A percentile compares a stretch with the other conserved stretches of the same genome.
Conservation (phyloP, 352 stramenopile species). For the Phytopythium litorale region DNA sequence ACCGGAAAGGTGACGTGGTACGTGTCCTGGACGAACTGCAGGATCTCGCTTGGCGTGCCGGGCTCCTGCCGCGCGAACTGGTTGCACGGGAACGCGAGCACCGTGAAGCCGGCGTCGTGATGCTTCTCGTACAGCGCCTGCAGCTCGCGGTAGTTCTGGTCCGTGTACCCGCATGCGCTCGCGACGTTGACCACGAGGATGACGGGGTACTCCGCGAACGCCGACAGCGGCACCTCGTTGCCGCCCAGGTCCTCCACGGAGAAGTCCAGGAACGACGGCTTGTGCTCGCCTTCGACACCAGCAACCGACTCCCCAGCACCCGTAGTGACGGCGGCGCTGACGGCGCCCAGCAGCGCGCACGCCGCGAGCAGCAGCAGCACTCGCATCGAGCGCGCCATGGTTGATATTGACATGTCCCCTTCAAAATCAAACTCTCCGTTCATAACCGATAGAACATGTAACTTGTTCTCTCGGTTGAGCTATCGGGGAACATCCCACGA, state of each 20-base stretch:
- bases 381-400: too few species aligned
- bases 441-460: too few species aligned
- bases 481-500: too few species aligned
- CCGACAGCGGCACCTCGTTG: slow-evolving; percentile 35
- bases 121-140: slow-evolving; percentile 75
- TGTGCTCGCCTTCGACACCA: neutral
- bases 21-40: slow-evolving; percentile 67
- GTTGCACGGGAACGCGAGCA: slow-evolving; percentile 95
- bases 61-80: slow-evolving; percentile 94
- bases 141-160: slow-evolving; percentile 78
- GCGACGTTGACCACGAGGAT: slow-evolving; percentile 85
- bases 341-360: neutral
- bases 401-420: too few species aligned
- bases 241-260: slow-evolving; percentile 46
- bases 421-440: too few species aligned
- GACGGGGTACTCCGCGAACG: slow-evolving; percentile 49
- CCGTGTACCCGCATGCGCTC: slow-evolving; percentile 75
- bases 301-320: neutral
- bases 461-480: too few species aligned
- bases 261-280: slow-evolving; percentile 55
- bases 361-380: neutral
- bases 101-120: slow-evolving; percentile 65
- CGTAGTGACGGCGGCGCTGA: neutral
- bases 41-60: slow-evolving; percentile 56
- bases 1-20: slow-evolving; percentile 83